A percentile compares a stretch with the other conserved stretches of the same genome.
Evolutionary conservation across 2,329 filamentous ascomycete species (phyloP).

Genomic region (Sporothrix luriei): DNA sequence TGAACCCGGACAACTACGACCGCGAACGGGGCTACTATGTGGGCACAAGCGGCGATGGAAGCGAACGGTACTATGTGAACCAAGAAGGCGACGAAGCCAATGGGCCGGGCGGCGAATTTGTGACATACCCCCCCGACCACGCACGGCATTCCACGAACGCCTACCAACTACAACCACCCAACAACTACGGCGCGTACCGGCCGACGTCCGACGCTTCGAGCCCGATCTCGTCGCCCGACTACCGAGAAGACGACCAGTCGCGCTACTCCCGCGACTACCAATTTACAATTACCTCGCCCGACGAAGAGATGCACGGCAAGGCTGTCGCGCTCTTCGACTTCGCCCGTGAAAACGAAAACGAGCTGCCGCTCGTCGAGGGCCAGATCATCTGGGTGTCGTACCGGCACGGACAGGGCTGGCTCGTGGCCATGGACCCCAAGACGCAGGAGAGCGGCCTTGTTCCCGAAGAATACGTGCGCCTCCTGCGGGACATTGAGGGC

Average conservation of each 20-base stretch:
- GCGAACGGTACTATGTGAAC: constrained; percentile 73
- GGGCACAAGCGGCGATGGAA: constrained; percentile 68
- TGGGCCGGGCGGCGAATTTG: constrained; percentile 76
- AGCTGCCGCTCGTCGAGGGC: constrained; percentile 86
- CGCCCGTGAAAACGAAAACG: constrained; percentile 92
- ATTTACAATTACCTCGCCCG: constrained; percentile 90
- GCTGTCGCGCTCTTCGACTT: constrained; percentile 96
- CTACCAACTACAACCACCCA: constrained; percentile 52
- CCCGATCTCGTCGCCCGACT: constrained; percentile 60
- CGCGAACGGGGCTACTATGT: constrained; percentile 68
- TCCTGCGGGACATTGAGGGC: constrained; percentile 90
- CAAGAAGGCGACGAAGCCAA: constrained; percentile 72
- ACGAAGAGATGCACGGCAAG: constrained; percentile 97
- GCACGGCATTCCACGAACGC: constrained; percentile 58
- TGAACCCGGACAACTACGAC: constrained; percentile 57
- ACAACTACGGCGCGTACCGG: constrained; percentile 52
- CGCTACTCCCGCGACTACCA: constrained; percentile 90
- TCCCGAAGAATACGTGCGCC: constrained; percentile 91
- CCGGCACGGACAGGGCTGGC: constrained; percentile 93
- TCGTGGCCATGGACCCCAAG: constrained; percentile 93
- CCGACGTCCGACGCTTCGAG: constrained; percentile 63
- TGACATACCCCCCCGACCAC: constrained; percentile 73
- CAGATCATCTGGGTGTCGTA: constrained; percentile 97
- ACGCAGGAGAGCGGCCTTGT: constrained; percentile 93
- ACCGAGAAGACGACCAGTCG: constrained; percentile 66